phyloP scores from a whole-genome alignment of 352 stramenopile genomes.

The Discostella stelligera region DNA sequence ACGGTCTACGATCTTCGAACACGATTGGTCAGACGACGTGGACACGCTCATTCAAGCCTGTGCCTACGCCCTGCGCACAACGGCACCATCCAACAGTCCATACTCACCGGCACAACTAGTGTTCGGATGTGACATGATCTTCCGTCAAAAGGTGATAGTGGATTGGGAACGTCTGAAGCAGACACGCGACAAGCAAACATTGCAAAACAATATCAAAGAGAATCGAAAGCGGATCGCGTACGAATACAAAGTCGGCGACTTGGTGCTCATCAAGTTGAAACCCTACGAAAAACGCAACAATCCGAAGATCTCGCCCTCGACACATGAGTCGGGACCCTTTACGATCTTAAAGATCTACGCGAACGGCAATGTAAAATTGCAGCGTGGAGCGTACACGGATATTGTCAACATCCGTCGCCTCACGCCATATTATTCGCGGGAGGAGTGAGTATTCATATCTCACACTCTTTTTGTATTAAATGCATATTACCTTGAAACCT shows the following conservation, averaged over 20 bases:
- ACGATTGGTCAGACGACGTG: background rate
- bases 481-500: no score
- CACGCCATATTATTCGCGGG: no score
- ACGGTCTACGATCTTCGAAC: background rate
- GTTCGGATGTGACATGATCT: conserved; percentile 17
- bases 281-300: background rate
- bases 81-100: background rate
- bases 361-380: no score
- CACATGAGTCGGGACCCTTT: background rate
- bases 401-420: no score
- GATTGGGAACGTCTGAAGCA: conserved; percentile 1
- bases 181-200: background rate
- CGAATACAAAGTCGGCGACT: background rate
- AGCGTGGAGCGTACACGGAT: no score
- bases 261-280: background rate
- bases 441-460: no score
- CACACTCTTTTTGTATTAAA: no score
- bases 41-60: conserved; percentile 5
- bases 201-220: conserved; percentile 11
- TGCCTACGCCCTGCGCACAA: background rate
- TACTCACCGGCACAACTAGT: conserved; percentile 9
- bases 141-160: background rate
- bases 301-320: background rate
- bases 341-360: background rate
- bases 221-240: background rate